Evolutionary conservation across 1,284 basidiomycete genomes (phyloP).

Genomic region (Ustilago shanxiensis): DNA sequence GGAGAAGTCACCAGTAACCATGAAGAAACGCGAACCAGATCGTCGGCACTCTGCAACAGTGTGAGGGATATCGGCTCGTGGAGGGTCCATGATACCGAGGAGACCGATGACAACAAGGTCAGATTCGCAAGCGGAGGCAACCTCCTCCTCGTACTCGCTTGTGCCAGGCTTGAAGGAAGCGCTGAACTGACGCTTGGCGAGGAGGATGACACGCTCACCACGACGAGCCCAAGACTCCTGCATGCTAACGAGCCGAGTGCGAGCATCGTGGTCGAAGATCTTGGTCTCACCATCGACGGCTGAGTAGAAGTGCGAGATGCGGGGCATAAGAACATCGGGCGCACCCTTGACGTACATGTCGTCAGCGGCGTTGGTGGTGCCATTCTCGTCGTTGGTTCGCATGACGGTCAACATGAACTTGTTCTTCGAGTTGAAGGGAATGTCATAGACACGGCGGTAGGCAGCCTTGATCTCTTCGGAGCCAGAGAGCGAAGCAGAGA

Average conservation of each 20-base stretch:
- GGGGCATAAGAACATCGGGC: conserved; percentile 71
- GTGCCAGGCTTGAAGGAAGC: conserved; percentile 30
- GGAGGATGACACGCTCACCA: conserved; percentile 77
- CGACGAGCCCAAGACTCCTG: conserved; percentile 73
- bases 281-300: conserved; percentile 33
- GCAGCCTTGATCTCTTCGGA: conserved; percentile 66
- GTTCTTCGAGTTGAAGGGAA: conserved; percentile 77
- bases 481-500: conserved; percentile 73
- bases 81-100: conserved; percentile 78
- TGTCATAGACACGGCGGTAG: conserved; percentile 71
- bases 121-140: conserved; percentile 61
- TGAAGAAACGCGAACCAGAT: conserved; percentile 78
- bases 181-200: conserved; percentile 71
- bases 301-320: conserved; percentile 55
- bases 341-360: conserved; percentile 62
- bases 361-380: conserved; percentile 60
- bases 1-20: conserved; percentile 79
- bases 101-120: conserved; percentile 77
- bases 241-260: conserved; percentile 29
- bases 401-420: conserved; percentile 77
- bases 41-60: conserved; percentile 74
- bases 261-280: conserved; percentile 26
- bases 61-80: conserved; percentile 76
- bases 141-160: conserved; percentile 32
- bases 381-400: conserved; percentile 67